Evolutionary conservation across 257 asterid genomes (phyloP).

Genomic region (Paraleonurus japonicus): DNA sequence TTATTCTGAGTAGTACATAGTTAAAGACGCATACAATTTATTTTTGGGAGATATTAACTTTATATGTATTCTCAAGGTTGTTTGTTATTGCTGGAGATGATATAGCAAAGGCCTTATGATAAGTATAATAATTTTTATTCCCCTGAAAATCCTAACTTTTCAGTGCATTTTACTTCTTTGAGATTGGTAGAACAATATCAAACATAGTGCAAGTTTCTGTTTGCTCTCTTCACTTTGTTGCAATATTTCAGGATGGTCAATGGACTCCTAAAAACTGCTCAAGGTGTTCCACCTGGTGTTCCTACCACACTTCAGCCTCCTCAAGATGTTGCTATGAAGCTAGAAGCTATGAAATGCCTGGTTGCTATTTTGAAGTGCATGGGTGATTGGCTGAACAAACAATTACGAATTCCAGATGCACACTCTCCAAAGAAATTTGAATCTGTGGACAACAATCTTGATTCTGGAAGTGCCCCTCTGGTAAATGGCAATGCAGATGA

Average conservation of each 20-base stretch:
- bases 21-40: background rate
- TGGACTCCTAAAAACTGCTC: slow-evolving; percentile 99
- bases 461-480: slow-evolving; percentile 59
- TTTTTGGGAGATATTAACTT: background rate
- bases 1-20: background rate
- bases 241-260: slow-evolving; percentile 76
- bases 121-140: background rate
- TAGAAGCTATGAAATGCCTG: slow-evolving; percentile 94
- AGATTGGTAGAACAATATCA: background rate
- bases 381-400: slow-evolving; percentile 99
- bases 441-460: slow-evolving; percentile 55
- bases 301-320: slow-evolving; percentile 81
- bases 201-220: slow-evolving; percentile 10
- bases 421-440: slow-evolving; percentile 63
- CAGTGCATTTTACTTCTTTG: background rate
- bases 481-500: slow-evolving; percentile 77
- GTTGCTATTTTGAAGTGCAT: slow-evolving; percentile 82
- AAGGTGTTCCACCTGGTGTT: slow-evolving; percentile 95
- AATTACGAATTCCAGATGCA: slow-evolving; percentile 81
- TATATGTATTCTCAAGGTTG: background rate
- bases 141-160: background rate
- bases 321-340: slow-evolving; percentile 78
- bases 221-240: slow-evolving; percentile 19
- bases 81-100: slow-evolving; percentile 8
- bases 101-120: background rate